Conservation (phyloP, 2,329 filamentous ascomycete species). For the Fusarium multiceps region DNA sequence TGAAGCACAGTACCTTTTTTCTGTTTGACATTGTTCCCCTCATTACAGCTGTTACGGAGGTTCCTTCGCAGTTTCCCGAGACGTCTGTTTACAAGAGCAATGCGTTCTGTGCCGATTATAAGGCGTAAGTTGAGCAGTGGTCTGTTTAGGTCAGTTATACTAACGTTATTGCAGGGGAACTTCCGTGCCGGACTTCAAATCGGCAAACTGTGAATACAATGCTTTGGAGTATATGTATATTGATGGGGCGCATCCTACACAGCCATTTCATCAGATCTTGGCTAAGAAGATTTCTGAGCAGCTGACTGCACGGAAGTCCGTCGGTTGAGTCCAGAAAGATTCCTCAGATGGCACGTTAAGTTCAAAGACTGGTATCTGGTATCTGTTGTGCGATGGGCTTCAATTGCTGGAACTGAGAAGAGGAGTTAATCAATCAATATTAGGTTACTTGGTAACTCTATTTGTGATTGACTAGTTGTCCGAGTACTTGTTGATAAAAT, state of each 20-base stretch:
- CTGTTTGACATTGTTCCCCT: constrained; percentile 4
- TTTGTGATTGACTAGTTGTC: background rate
- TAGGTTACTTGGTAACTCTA: background rate
- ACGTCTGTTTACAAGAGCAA: constrained; percentile 7
- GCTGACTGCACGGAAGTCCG: background rate
- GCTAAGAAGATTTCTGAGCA: constrained; percentile 11
- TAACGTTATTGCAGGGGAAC: background rate
- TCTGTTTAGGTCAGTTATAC: accelerated
- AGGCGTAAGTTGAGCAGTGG: background rate
- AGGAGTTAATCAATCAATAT: background rate
- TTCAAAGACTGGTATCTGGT: background rate
- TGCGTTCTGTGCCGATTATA: constrained; percentile 8
- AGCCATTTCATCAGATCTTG: constrained; percentile 16
- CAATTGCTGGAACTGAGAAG: background rate
- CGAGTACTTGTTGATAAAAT: constrained; percentile 4
- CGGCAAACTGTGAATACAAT: background rate
- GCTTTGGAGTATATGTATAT: constrained; percentile 26
- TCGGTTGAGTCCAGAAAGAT: background rate
- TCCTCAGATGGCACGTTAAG: background rate
- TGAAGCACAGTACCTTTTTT: constrained; percentile 4
- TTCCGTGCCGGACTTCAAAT: constrained; percentile 4
- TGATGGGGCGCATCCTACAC: constrained; percentile 21
- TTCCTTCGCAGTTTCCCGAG: background rate
- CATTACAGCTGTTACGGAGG: background rate
- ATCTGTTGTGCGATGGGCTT: background rate